Evolutionary conservation across 2,329 filamentous ascomycete species (phyloP), one percentile per base, ranked within the genome.

Genomic region (Stromatinia cepivora): DNA sequence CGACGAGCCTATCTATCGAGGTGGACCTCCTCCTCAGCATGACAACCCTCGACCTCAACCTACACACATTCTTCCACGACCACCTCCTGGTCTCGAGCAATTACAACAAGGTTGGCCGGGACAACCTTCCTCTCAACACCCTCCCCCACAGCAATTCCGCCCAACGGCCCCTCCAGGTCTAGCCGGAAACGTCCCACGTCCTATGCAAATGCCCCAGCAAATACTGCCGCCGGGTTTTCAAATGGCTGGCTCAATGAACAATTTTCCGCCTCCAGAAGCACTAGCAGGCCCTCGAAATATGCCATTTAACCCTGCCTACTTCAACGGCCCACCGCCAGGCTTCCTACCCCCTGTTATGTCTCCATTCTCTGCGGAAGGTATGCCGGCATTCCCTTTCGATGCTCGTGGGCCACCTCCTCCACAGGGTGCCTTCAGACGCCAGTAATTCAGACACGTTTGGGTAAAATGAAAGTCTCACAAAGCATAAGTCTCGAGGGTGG

Each of bases 11-110:
- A 54, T 52, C 28, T 69, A 64, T 53, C 75, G 75, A 22, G 75
- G 77, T 54, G 73, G 74, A 39, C 72, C 72, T 25, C 73, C 72
- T 34, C 73, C 72, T 39, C 75, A 73, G 54, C 76, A 76, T 61
- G 77, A 78, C 50, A 72, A 71, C 34, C 74, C 75, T 58, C 81
- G 81, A 36, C 83, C 82, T 69, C 85, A 87, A 72, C 87, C 86
- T 6, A 88, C 87, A 5, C 87, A 90, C 76, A 90, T 90, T 66
- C 78, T 90, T 31, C 87, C 90, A 78, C 85, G 87, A n/a, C 85
- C 83, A 20, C 85, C 84, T 25, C 86, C 86, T 2, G 87, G 88
- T 10, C 79, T 90, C 53, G 87, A 83, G 58, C 85, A 86, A 74
- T 85, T 89, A 80, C 70, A 69, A n/a, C 77, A 76, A 76, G 75